A percentile compares a stretch with the other conserved stretches of the same genome.
phyloP scores from a whole-genome alignment of 73 alveolate genomes.

The Symbiodinium natans region DNA sequence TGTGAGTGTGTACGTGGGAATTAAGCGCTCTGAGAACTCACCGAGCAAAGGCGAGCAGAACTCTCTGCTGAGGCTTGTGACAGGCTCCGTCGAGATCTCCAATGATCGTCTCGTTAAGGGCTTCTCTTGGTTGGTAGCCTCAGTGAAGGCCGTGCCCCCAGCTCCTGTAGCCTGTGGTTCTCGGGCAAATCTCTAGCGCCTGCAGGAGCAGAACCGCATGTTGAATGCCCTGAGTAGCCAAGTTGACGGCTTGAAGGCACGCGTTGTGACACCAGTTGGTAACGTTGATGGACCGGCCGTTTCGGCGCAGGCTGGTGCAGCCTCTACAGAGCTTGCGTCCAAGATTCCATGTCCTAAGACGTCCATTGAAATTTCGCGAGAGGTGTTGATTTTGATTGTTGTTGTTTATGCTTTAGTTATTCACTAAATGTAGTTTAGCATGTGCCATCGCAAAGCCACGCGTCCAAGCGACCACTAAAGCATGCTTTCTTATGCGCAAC shows the following conservation, averaged over 20 bases:
- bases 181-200: not conserved
- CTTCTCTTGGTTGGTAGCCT: conserved; percentile 67
- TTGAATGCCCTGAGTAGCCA: conserved; percentile 13
- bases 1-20: too few relatives aligned
- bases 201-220: conserved; percentile 80
- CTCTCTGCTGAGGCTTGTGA: conserved; percentile 16
- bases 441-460: too few relatives aligned
- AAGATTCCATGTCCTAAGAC: too few relatives aligned
- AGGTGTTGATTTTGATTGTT: too few relatives aligned
- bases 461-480: too few relatives aligned
- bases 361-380: too few relatives aligned
- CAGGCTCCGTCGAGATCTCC: conserved; percentile 70
- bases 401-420: too few relatives aligned
- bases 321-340: not conserved
- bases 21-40: too few relatives aligned
- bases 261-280: not conserved
- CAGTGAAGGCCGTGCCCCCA: conserved; percentile 25
- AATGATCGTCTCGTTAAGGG: conserved; percentile 52
- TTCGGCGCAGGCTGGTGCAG: conserved; percentile 10
- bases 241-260: conserved; percentile 34
- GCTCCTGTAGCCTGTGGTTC: not conserved
- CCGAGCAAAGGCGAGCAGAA: too few relatives aligned
- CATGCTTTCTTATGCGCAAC: too few relatives aligned
- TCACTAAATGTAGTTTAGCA: too few relatives aligned
- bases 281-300: not conserved